These are phyloP conservation scores for Cercospora canescens DNA, from an alignment of 2,329 filamentous ascomycete species.

Conservation along the genomic window DNA sequence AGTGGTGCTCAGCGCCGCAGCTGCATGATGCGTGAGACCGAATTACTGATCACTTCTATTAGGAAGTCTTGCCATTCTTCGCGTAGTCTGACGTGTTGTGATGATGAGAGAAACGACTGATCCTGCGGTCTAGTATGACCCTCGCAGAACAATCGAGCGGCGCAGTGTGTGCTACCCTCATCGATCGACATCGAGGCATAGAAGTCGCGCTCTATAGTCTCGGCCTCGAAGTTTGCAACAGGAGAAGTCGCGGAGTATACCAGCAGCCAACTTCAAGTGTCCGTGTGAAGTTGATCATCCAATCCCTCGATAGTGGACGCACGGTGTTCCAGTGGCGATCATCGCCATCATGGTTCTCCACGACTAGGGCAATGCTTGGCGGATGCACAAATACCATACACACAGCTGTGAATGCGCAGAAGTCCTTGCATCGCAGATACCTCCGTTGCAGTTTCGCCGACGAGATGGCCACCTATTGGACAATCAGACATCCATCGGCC, in stretches of 20 bases:
- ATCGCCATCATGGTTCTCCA: slow-evolving; percentile 2
- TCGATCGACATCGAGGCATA: neutral
- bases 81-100: neutral
- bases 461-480: neutral
- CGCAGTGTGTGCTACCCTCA: neutral
- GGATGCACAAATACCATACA: neutral
- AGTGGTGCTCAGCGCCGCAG: neutral
- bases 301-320: neutral
- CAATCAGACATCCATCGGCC: neutral
- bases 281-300: neutral
- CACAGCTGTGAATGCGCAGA: neutral
- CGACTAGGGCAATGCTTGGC: neutral
- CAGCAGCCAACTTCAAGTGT: too few species aligned
- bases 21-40: neutral
- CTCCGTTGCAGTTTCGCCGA: neutral
- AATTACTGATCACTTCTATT: neutral
- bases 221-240: neutral
- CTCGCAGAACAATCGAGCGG: neutral
- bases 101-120: neutral
- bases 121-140: neutral
- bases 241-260: neutral
- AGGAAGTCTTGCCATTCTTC: neutral
- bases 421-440: neutral
- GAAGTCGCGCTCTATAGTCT: neutral
- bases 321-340: neutral